Evolutionary conservation across 371 early-diverging fungal genomes (phyloP).

Genomic region (Mycotypha africana): DNA sequence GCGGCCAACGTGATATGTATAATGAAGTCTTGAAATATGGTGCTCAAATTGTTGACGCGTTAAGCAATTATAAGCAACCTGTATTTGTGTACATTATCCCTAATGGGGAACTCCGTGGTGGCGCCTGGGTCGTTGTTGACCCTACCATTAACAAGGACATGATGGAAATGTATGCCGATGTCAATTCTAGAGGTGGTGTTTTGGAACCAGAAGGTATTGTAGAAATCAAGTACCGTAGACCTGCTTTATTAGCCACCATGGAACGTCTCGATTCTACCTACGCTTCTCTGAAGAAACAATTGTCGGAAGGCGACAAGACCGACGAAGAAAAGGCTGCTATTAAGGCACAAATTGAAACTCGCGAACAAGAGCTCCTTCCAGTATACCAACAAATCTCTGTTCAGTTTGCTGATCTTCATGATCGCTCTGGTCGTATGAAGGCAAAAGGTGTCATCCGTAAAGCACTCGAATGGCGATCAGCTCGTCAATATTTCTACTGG

Average conservation of each 20-base stretch:
- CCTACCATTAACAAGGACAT: constrained; percentile 95
- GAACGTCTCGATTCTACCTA: constrained; percentile 83
- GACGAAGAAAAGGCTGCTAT: constrained; percentile 54
- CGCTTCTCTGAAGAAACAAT: constrained; percentile 62
- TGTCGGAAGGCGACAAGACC: constrained; percentile 41
- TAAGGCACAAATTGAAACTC: constrained; percentile 68
- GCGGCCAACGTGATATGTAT: constrained; percentile 98
- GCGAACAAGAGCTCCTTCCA: constrained; percentile 85
- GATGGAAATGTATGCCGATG: constrained; percentile 99
- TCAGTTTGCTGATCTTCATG: constrained; percentile 97
- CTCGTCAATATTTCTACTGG: constrained; percentile 92
- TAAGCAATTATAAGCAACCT: constrained; percentile 90
- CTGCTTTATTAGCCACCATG: constrained; percentile 87
- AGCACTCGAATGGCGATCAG: constrained; percentile 74
- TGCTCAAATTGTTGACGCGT: constrained; percentile 95
- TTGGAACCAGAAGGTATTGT: constrained; percentile 98
- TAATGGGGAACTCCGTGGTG: constrained; percentile 96
- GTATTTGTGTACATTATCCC: constrained; percentile 96
- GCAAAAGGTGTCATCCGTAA: constrained; percentile 88
- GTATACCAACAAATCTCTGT: constrained; percentile 90
- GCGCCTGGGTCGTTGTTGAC: constrained; percentile 99
- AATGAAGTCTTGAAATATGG: constrained; percentile 97
- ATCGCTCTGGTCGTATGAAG: constrained; percentile 94
- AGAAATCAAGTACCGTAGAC: constrained; percentile 98
- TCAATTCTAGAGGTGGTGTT: constrained; percentile 89